Evolutionary conservation across 495 filamentous ascomycete species (phyloP).

Genomic region (Aspergillus kassunensis): DNA sequence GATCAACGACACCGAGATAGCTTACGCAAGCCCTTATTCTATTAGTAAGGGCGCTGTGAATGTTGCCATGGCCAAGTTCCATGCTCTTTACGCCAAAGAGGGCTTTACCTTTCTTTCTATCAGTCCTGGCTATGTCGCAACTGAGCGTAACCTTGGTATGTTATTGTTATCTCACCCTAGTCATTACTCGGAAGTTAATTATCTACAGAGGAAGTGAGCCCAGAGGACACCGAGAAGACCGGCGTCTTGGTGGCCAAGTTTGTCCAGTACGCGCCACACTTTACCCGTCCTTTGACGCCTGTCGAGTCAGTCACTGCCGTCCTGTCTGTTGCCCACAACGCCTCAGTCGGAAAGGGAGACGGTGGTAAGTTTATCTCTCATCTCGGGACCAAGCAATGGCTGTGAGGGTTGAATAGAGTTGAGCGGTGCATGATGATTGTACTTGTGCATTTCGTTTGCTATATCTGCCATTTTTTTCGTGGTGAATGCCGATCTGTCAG

Average conservation of each 20-base stretch:
- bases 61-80: slow-evolving; percentile 42
- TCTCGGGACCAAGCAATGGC: slow-evolving; percentile 50
- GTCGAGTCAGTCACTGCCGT: slow-evolving; percentile 40
- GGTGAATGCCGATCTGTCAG: no score
- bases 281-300: slow-evolving; percentile 41
- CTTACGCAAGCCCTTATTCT: slow-evolving; percentile 27
- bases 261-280: slow-evolving; percentile 42
- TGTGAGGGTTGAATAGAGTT: slow-evolving; percentile 15
- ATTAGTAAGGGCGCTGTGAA: slow-evolving; percentile 45
- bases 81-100: slow-evolving; percentile 46
- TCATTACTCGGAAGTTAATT: neutral
- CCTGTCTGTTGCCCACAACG: slow-evolving; percentile 34
- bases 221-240: slow-evolving; percentile 30
- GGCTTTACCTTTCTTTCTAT: slow-evolving; percentile 50
- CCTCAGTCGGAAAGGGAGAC: slow-evolving; percentile 45
- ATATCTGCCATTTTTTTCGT: no score
- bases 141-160: slow-evolving; percentile 19
- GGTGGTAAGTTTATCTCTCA: slow-evolving; percentile 54
- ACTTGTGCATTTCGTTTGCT: no score
- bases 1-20: slow-evolving; percentile 27
- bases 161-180: neutral
- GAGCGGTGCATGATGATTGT: no score
- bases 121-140: slow-evolving; percentile 44
- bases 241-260: slow-evolving; percentile 33
- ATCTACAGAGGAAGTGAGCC: slow-evolving; percentile 25